Base-by-base conservation (phyloP, 73 alveolate genomes). In the Paramecium biaurelia region DNA sequence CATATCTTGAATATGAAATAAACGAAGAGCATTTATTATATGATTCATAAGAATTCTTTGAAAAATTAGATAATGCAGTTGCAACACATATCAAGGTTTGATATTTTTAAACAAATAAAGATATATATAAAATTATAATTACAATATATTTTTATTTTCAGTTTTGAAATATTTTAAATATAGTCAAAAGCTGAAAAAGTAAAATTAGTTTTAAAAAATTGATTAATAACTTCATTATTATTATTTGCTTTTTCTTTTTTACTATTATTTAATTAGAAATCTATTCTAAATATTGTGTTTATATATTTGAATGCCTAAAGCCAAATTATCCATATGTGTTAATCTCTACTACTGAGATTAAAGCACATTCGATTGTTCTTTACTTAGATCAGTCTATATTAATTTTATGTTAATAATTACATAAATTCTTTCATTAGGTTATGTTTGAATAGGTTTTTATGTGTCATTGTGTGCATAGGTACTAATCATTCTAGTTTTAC, bases 21-120 rank as follows among this genome's bases (percentile, higher is more conserved):
- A 42, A 79, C 18, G 90, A 79, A 24, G 70, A 43, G 47, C 90
- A 79, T 79, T 43, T 79, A 24, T 43, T 0, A 12, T 79, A 79
- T 79, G 90, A 79, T 34, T 79, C 70, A 8, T 23, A 41, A 20
- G 90, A 79, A 20, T 79, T 79, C 90, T 30, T 30, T 43, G 90
- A 79, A 42, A 45, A 24, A 38, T 79, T 79, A 23, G 90, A 41
- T 15, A 24, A 38, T 20, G 90, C 70, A 21, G 74, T 79, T 18
- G 74, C 74, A 11, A 43, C 90, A 43, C 76, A 79, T 34, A 79
- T 79, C 37, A 79, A 79, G 43, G 30, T 79, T n/a, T 79, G 90
- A 79, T 43, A 42, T 79, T 37, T 74, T 37, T 28, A 37, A 74
- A 34, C 8, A 38, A 43, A 47, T 47, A 79, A 23, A 79, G 21